A percentile compares a stretch with the other conserved stretches of the same genome.
Evolutionary conservation across 345 rosid species (phyloP).

Genomic region (Salix caprea): DNA sequence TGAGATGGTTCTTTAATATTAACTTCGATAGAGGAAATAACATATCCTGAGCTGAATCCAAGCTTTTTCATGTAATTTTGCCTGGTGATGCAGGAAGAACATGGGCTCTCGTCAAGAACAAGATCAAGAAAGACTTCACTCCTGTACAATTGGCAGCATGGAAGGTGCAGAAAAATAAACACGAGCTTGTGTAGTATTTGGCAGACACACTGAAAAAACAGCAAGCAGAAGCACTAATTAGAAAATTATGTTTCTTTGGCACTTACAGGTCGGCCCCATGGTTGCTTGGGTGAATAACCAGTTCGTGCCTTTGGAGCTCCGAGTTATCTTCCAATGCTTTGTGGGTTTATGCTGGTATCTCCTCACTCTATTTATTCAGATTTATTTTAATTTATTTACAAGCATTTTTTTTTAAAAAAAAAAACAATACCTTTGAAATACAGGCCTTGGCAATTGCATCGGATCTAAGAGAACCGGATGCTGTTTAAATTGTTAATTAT

Average conservation of each 20-base stretch:
- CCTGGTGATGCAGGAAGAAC: constrained; percentile 56
- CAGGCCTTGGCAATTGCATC: not conserved
- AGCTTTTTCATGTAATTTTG: not conserved
- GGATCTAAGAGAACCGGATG: no score
- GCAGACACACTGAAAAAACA: not conserved
- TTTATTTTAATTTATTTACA: not conserved
- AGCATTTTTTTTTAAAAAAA: no score
- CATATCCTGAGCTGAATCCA: no score
- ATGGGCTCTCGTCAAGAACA: constrained; percentile 61
- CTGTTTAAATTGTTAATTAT: not conserved
- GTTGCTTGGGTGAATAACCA: constrained; percentile 84
- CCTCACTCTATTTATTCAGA: not conserved
- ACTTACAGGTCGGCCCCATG: constrained; percentile 82
- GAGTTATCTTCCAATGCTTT: constrained; percentile 69
- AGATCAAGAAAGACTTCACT: constrained; percentile 62
- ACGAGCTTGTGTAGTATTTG: no score
- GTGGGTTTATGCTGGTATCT: constrained; percentile 74
- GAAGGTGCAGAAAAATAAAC: constrained; percentile 47
- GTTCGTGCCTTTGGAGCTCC: constrained; percentile 73
- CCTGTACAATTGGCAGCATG: constrained; percentile 76
- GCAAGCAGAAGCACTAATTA: not conserved
- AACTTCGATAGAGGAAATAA: no score
- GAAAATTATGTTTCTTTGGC: not conserved
- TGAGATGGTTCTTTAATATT: no score
- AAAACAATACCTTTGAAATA: no score